phyloP scores from a whole-genome alignment of 2,329 filamentous ascomycete species.

The Verticillium tricorpus region DNA sequence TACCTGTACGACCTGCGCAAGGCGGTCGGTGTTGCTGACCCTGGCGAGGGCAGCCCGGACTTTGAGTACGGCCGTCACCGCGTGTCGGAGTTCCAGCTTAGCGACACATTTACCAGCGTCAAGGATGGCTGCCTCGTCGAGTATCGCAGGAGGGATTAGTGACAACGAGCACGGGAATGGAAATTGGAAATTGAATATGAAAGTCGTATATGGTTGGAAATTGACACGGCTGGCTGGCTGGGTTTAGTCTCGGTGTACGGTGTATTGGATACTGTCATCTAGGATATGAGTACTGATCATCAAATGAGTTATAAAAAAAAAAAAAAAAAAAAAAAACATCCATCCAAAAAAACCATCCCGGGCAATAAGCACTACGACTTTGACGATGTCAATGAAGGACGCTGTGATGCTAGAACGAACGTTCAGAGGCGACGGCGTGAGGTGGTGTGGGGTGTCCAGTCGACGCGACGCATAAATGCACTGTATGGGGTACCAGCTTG shows the following conservation, averaged over 20 bases:
- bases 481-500: background rate
- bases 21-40: slow-evolving; percentile 42
- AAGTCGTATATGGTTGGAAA: background rate
- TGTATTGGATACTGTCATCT: background rate
- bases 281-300: background rate
- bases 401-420: too few relatives aligned
- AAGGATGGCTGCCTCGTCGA: slow-evolving; percentile 69
- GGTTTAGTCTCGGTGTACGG: background rate
- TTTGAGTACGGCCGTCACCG: slow-evolving; percentile 52
- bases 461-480: background rate
- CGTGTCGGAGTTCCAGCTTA: slow-evolving; percentile 60
- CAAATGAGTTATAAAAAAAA: background rate
- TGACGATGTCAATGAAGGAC: too few relatives aligned
- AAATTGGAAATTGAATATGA: background rate
- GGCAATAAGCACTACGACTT: too few relatives aligned
- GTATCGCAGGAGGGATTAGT: slow-evolving; percentile 37
- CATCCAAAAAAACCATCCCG: too few relatives aligned
- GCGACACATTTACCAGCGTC: slow-evolving; percentile 68
- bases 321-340: background rate
- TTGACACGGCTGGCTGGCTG: background rate
- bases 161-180: background rate
- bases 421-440: too few relatives aligned
- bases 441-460: too few relatives aligned
- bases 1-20: slow-evolving; percentile 57
- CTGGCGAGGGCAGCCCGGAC: slow-evolving; percentile 45